Evolutionary conservation across 208 protist species (phyloP).

Genomic region (Phytomonas francai): DNA sequence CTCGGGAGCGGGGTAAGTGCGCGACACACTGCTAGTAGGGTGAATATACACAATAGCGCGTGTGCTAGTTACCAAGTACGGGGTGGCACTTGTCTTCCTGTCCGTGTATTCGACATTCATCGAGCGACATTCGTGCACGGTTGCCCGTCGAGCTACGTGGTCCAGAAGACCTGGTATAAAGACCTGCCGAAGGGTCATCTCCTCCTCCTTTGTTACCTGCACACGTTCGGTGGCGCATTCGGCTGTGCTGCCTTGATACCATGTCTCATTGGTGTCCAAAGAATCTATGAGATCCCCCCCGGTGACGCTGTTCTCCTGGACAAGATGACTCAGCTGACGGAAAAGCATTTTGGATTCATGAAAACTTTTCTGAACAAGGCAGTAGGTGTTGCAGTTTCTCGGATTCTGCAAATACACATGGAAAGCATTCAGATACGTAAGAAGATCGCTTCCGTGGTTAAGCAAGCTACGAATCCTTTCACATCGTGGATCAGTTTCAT

Average conservation of each 20-base stretch:
- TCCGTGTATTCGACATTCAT: constrained; percentile 80
- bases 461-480: constrained; percentile 53
- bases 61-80: constrained; percentile 64
- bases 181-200: constrained; percentile 68
- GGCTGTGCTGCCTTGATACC: constrained; percentile 7
- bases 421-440: constrained; percentile 77
- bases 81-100: constrained; percentile 64
- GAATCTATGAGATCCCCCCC: constrained; percentile 51
- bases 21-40: constrained; percentile 74
- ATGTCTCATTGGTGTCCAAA: constrained; percentile 51
- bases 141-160: constrained; percentile 81
- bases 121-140: constrained; percentile 81
- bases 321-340: constrained; percentile 36
- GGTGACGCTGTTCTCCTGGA: constrained; percentile 10
- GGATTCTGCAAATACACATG: constrained; percentile 37
- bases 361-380: constrained; percentile 84
- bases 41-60: constrained; percentile 78
- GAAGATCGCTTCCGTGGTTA: constrained; percentile 77
- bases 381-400: constrained; percentile 44
- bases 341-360: constrained; percentile 60
- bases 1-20: constrained; percentile 81
- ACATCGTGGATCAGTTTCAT: constrained; percentile 28
- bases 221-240: constrained; percentile 7
- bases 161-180: constrained; percentile 86
- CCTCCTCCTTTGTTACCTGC: constrained; percentile 25